Evolutionary conservation across 768 basidiomycete species (phyloP).

Genomic region (Tricholoma furcatifolium): DNA sequence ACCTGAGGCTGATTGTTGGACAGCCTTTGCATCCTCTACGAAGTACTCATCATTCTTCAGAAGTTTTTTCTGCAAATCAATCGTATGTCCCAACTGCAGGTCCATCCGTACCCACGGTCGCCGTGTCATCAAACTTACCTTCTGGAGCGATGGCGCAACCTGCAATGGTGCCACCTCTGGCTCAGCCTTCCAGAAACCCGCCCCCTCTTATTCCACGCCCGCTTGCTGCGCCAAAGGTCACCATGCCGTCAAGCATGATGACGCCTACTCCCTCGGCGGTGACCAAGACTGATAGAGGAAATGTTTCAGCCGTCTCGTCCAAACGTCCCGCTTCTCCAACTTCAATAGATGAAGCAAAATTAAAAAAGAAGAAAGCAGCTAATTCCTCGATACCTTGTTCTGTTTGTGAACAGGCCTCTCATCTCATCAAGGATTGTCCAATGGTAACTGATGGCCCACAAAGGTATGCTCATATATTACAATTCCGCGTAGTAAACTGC

Average conservation of each 20-base stretch:
- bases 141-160: too few species aligned
- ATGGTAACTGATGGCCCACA: slow-evolving; percentile 48
- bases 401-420: slow-evolving; percentile 44
- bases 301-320: slow-evolving; percentile 20
- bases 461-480: slow-evolving; percentile 39
- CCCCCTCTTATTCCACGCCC: too few species aligned
- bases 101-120: neutral
- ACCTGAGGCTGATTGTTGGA: slow-evolving; percentile 52
- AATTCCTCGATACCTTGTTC: slow-evolving; percentile 33
- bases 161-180: too few species aligned
- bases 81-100: neutral
- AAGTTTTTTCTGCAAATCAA: neutral
- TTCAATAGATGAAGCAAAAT: slow-evolving; percentile 25
- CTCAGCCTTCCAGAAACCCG: too few species aligned
- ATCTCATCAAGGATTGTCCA: slow-evolving; percentile 53
- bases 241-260: too few species aligned
- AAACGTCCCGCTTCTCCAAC: slow-evolving; percentile 37
- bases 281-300: neutral
- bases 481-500: slow-evolving; percentile 37
- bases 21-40: slow-evolving; percentile 63
- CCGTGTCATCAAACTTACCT: neutral
- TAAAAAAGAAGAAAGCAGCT: slow-evolving; percentile 29
- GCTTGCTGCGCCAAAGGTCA: too few species aligned
- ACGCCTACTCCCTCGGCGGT: neutral
- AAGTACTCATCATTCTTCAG: neutral